These are phyloP conservation scores for Starmerella potacharoeniae DNA, from an alignment of 805 yeast genomes.

Conservation along the genomic window DNA sequence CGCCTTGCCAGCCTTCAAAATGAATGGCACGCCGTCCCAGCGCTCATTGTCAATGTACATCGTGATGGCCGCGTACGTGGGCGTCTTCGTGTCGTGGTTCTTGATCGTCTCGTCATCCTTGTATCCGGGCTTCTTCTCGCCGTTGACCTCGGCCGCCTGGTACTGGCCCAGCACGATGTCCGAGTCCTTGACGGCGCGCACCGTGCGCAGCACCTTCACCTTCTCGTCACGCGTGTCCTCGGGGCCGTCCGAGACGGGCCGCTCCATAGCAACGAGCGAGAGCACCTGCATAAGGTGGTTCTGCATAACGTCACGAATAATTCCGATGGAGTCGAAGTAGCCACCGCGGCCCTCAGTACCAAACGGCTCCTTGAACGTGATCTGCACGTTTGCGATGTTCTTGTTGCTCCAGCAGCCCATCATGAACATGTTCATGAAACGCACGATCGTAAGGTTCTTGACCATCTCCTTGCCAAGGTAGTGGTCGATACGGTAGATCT, in stretches of 20 bases:
- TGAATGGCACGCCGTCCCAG: constrained; percentile 97
- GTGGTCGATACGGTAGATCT: constrained; percentile 91
- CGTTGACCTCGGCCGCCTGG: constrained; percentile 68
- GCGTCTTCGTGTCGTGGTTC: constrained; percentile 61
- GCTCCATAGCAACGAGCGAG: constrained; percentile 87
- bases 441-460: constrained; percentile 74
- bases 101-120: constrained; percentile 85
- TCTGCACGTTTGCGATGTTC: constrained; percentile 68
- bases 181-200: constrained; percentile 51
- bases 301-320: constrained; percentile 96
- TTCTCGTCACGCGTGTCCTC: constrained; percentile 94
- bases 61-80: constrained; percentile 81
- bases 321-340: constrained; percentile 88
- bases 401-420: constrained; percentile 82
- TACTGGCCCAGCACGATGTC: constrained; percentile 84
- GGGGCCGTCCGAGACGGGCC: constrained; percentile 83
- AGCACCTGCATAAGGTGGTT: constrained; percentile 90
- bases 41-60: constrained; percentile 78
- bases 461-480: constrained; percentile 97
- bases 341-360: constrained; percentile 99
- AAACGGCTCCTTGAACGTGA: constrained; percentile 93
- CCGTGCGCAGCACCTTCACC: constrained; percentile 79
- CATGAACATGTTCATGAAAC: constrained; percentile 84
- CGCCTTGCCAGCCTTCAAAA: constrained; percentile 97
- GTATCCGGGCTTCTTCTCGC: constrained; percentile 63